These are phyloP conservation scores for Fraxinus angustifolia DNA, from an alignment of 305 asterid species.

Conservation along the genomic window DNA sequence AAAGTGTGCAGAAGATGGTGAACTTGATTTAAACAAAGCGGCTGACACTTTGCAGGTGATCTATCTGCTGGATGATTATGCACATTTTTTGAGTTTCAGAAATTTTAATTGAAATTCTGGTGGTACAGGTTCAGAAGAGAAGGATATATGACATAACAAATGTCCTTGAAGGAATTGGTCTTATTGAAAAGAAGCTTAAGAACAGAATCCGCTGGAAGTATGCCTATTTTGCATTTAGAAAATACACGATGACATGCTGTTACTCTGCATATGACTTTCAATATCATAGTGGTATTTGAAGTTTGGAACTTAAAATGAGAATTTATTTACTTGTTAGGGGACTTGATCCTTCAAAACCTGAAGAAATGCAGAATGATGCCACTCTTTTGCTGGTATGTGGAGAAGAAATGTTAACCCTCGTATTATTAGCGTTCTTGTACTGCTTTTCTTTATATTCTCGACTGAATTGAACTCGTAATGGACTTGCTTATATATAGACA, in stretches of 20 bases:
- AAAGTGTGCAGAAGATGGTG: constrained; percentile 92
- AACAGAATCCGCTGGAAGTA: constrained; percentile 94
- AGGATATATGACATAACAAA: constrained; percentile 94
- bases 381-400: constrained; percentile 66
- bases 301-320: constrained; percentile 21
- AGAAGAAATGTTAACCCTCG: constrained; percentile 13
- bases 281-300: background rate
- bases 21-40: constrained; percentile 88
- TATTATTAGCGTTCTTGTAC: constrained; percentile 9
- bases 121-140: constrained; percentile 89
- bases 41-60: constrained; percentile 92
- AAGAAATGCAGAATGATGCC: constrained; percentile 69
- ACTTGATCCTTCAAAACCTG: constrained; percentile 71
- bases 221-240: constrained; percentile 31
- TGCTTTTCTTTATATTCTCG: constrained; percentile 14
- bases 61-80: constrained; percentile 7
- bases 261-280: constrained; percentile 4
- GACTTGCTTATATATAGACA: background rate
- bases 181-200: constrained; percentile 92
- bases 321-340: constrained; percentile 59
- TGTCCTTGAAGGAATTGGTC: constrained; percentile 99
- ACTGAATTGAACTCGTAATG: background rate
- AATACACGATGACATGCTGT: constrained; percentile 22
- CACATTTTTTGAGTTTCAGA: background rate
- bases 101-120: constrained; percentile 22